These are phyloP conservation scores for Hypoxylon sp. DNA, from an alignment of 2,329 filamentous ascomycete genomes.

Conservation along the genomic window DNA sequence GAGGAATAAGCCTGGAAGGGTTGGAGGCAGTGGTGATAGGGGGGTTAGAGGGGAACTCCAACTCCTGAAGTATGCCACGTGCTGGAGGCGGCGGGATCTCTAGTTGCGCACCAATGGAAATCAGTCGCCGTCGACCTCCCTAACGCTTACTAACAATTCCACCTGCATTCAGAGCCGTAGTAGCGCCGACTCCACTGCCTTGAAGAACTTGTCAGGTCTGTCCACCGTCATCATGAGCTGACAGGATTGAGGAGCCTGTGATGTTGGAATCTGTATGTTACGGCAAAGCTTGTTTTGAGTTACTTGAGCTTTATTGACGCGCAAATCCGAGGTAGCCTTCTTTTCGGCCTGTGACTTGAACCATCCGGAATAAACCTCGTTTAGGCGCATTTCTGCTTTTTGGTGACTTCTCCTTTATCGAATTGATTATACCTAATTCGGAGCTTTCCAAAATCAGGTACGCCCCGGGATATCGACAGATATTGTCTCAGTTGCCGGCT, in stretches of 20 bases:
- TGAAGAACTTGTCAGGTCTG: conserved; percentile 20
- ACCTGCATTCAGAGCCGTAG: conserved; percentile 37
- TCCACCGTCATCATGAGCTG: conserved; percentile 14
- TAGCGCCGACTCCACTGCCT: conserved; percentile 41
- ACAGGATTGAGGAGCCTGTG: conserved; percentile 6
- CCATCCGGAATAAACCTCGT: background rate
- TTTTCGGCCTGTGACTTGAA: conserved; percentile 15
- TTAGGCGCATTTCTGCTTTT: conserved; percentile 13
- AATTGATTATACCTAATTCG: conserved; percentile 9
- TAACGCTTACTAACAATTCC: conserved; percentile 34
- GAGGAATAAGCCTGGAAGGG: conserved; percentile 21
- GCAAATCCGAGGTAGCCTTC: conserved; percentile 7
- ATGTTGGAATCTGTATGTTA: conserved; percentile 2
- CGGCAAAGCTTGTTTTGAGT: conserved; percentile 8
- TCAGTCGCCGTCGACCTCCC: conserved; percentile 22
- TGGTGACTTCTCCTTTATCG: conserved; percentile 2
- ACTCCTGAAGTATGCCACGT: conserved; percentile 37
- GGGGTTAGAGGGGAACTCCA: conserved; percentile 22
- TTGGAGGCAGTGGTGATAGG: conserved; percentile 15
- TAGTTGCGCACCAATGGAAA: conserved; percentile 42
- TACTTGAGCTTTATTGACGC: conserved; percentile 13
- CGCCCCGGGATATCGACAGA: conserved; percentile 17
- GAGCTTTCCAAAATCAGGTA: conserved; percentile 23
- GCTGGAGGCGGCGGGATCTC: conserved; percentile 26
- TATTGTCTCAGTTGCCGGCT: conserved; percentile 33